Percentiles rank a stretch among this genome's conserved stretches.
phyloP scores from a whole-genome alignment of 2,329 filamentous ascomycete genomes.

The Hypoxylon sp. region DNA sequence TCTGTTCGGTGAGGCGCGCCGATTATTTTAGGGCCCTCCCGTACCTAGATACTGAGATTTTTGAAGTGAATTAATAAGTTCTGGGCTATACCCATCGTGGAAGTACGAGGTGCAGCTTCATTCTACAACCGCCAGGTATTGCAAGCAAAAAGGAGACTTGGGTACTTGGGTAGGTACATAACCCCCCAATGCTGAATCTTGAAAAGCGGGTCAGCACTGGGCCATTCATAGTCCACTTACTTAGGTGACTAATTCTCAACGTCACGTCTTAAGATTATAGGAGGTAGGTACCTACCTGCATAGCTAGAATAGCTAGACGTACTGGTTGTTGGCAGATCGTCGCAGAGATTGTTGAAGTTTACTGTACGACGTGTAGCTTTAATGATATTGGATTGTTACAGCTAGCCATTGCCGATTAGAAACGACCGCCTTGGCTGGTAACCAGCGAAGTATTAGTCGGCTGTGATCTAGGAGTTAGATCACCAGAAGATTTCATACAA shows the following conservation, averaged over 20 bases:
- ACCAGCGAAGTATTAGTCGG: not conserved
- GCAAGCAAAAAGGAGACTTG: not conserved
- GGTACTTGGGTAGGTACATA: not conserved
- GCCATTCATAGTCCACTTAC: not conserved
- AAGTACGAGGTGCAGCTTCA: not conserved
- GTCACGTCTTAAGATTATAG: not conserved
- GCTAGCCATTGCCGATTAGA: not conserved
- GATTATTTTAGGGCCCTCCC: too few relatives aligned
- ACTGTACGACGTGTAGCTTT: too few relatives aligned
- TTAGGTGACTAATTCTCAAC: not conserved
- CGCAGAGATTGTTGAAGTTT: too few relatives aligned
- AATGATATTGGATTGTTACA: not conserved
- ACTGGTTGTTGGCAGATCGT: not conserved
- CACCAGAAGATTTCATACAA: too few relatives aligned
- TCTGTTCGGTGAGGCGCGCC: not conserved
- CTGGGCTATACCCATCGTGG: not conserved
- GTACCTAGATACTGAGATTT: not conserved
- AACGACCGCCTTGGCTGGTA: not conserved
- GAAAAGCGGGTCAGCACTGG: not conserved
- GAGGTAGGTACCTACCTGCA: too few relatives aligned
- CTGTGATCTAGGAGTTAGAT: too few relatives aligned
- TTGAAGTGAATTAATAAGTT: not conserved
- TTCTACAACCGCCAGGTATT: not conserved
- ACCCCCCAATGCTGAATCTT: not conserved
- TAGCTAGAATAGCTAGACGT: not conserved